Evolutionary conservation across 805 yeast genomes (phyloP).

Genomic region (Candida xyloterini): DNA sequence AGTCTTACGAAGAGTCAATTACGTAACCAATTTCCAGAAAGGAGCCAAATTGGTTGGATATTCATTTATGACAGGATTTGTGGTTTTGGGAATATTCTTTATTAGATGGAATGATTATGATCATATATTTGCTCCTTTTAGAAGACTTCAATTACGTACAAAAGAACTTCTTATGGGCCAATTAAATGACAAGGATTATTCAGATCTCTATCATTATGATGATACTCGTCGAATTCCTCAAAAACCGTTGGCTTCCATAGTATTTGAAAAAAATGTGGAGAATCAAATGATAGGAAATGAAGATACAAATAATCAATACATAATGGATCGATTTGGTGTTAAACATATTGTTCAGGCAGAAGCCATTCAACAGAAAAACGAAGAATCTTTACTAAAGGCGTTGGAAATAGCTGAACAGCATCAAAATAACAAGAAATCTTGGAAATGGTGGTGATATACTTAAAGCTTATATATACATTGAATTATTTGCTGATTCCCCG

Average conservation of each 20-base stretch:
- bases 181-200: slow-evolving; percentile 56
- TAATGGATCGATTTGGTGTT: slow-evolving; percentile 60
- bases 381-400: slow-evolving; percentile 50
- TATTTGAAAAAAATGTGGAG: slow-evolving; percentile 39
- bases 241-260: slow-evolving; percentile 35
- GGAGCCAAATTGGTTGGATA: slow-evolving; percentile 62
- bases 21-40: slow-evolving; percentile 48
- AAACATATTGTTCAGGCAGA: slow-evolving; percentile 76
- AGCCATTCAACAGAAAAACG: slow-evolving; percentile 62
- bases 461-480: neutral
- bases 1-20: slow-evolving; percentile 57
- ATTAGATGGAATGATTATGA: slow-evolving; percentile 83
- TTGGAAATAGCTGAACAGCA: slow-evolving; percentile 41
- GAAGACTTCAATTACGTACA: slow-evolving; percentile 55
- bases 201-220: slow-evolving; percentile 52
- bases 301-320: slow-evolving; percentile 37
- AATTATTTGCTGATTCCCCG: slow-evolving; percentile 45
- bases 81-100: slow-evolving; percentile 64
- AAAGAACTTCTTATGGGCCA: slow-evolving; percentile 54
- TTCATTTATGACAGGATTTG: slow-evolving; percentile 45
- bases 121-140: slow-evolving; percentile 66
- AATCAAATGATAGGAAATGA: slow-evolving; percentile 33
- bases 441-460: neutral
- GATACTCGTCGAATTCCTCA: slow-evolving; percentile 37
- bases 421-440: slow-evolving; percentile 9